These are phyloP conservation scores for Globisporangium parvum DNA, from an alignment of 352 stramenopile species.

Conservation along the genomic window DNA sequence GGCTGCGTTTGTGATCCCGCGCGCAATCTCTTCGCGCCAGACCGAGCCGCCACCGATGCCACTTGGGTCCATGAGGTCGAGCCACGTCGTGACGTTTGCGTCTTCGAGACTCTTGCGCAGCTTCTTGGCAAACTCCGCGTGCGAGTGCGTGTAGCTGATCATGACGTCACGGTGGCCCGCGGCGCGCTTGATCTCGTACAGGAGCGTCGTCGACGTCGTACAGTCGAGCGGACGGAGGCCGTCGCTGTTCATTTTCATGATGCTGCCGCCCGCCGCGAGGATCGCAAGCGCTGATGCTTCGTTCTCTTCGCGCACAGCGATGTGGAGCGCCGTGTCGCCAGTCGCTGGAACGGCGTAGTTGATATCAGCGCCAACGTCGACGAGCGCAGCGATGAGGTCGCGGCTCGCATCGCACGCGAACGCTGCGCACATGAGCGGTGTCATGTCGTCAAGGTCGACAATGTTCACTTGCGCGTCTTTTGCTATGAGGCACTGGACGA, in stretches of 20 bases:
- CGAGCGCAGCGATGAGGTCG: constrained; percentile 50
- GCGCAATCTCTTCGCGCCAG: constrained; percentile 78
- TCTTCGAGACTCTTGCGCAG: constrained; percentile 64
- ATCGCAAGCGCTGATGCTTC: constrained; percentile 57
- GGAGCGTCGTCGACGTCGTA: constrained; percentile 76
- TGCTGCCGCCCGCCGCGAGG: constrained; percentile 51
- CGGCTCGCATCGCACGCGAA: constrained; percentile 32
- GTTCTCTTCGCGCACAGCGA: constrained; percentile 61
- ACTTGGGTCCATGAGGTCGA: constrained; percentile 78
- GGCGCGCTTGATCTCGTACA: constrained; percentile 78
- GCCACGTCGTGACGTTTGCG: constrained; percentile 71
- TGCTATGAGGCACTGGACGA: constrained; percentile 45
- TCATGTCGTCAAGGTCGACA: constrained; percentile 46
- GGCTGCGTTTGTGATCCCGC: constrained; percentile 66
- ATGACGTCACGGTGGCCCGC: constrained; percentile 79
- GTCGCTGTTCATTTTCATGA: constrained; percentile 62
- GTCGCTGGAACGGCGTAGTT: constrained; percentile 58
- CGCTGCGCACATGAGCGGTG: constrained; percentile 52
- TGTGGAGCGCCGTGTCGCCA: constrained; percentile 66
- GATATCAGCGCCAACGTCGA: constrained; percentile 56
- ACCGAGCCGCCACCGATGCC: constrained; percentile 75
- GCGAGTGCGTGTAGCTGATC: constrained; percentile 86
- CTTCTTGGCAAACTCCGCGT: constrained; percentile 64
- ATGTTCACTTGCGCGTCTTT: constrained; percentile 47
- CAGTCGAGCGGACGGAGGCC: constrained; percentile 71